Conservation (phyloP, 345 rosid species). For the Corymbia maculata region DNA sequence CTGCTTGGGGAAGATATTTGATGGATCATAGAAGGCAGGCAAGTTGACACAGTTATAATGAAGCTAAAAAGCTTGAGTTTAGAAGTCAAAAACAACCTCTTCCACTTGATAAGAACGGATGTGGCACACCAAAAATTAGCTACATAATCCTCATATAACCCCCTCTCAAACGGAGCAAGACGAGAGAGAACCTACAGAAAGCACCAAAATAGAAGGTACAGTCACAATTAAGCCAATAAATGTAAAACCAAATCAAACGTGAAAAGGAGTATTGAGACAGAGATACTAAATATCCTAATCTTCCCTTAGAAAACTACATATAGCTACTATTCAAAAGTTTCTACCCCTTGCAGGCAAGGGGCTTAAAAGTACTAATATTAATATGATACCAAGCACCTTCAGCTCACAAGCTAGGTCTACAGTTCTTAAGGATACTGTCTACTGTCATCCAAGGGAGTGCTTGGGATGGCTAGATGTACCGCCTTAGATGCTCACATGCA, state of each 20-base stretch:
- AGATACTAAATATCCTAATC: background rate
- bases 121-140: constrained; percentile 96
- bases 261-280: background rate
- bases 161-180: constrained; percentile 96
- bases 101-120: constrained; percentile 80
- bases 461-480: background rate
- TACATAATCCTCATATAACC: constrained; percentile 94
- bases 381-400: background rate
- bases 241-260: background rate
- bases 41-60: constrained; percentile 46
- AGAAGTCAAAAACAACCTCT: constrained; percentile 50
- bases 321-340: background rate
- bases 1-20: constrained; percentile 70
- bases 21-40: constrained; percentile 85
- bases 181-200: constrained; percentile 65
- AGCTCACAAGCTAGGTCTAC: background rate
- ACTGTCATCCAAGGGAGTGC: background rate
- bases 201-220: background rate
- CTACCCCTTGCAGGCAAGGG: background rate
- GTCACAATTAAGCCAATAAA: background rate
- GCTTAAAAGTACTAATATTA: background rate
- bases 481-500: background rate
- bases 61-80: constrained; percentile 54
- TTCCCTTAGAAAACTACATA: background rate
- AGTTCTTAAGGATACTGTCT: background rate